Conservation (phyloP, 2,329 filamentous ascomycete species). For the Rutstroemia sp. region DNA sequence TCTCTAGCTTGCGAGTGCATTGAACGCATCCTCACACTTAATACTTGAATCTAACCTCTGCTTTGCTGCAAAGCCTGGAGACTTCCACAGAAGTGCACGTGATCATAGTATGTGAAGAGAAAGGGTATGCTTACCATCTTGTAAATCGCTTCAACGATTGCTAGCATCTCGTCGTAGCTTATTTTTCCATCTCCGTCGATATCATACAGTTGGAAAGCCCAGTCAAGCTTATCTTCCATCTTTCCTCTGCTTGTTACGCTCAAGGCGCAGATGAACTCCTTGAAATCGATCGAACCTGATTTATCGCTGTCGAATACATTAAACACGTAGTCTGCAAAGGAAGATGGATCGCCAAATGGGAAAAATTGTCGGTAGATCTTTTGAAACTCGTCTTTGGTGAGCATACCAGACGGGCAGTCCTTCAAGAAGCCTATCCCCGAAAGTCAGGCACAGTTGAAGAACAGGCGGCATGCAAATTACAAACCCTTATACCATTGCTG, state of each 20-base stretch:
- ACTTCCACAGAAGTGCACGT: background rate
- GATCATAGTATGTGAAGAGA: background rate
- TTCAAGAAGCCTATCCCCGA: constrained; percentile 75
- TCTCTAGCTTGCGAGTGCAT: background rate
- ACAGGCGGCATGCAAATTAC: constrained; percentile 24
- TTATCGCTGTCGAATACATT: constrained; percentile 98
- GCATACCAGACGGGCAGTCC: constrained; percentile 93
- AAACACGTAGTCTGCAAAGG: constrained; percentile 98
- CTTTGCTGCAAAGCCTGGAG: background rate
- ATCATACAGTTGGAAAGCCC: constrained; percentile 98
- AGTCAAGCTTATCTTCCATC: constrained; percentile 99
- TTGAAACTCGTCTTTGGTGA: constrained; percentile 97
- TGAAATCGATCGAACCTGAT: constrained; percentile 96
- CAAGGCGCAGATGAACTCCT: constrained; percentile 97
- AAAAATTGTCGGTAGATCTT: constrained; percentile 99
- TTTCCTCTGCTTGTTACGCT: constrained; percentile 95
- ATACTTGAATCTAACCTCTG: background rate
- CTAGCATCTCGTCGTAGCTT: constrained; percentile 97
- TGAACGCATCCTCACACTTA: background rate
- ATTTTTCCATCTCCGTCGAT: constrained; percentile 99
- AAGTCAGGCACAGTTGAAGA: constrained; percentile 11
- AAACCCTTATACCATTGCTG: constrained; percentile 99
- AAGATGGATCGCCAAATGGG: constrained; percentile 93
- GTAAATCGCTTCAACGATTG: constrained; percentile 98
- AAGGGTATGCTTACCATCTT: constrained; percentile 69